phyloP scores from a whole-genome alignment of 805 yeast genomes.

The Lachancea mirantina region DNA sequence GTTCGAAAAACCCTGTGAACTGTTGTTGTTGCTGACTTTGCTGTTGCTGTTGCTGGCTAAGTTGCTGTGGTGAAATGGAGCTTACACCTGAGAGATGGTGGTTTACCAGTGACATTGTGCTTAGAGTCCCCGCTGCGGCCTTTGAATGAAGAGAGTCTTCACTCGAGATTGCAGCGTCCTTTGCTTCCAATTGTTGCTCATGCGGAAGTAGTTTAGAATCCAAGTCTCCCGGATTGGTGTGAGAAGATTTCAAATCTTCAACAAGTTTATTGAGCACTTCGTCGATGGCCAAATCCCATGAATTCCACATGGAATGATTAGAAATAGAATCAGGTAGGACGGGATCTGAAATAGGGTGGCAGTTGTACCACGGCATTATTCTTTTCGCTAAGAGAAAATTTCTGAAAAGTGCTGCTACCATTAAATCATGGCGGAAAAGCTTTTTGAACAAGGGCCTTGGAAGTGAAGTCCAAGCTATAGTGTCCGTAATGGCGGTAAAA shows the following conservation, averaged over 20 bases:
- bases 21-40: conserved; percentile 45
- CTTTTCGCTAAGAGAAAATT: conserved; percentile 88
- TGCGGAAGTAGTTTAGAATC: conserved; percentile 23
- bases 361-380: conserved; percentile 86
- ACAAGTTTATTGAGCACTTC: conserved; percentile 76
- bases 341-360: conserved; percentile 93
- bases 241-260: conserved; percentile 34
- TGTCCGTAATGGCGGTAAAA: conserved; percentile 94
- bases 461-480: conserved; percentile 93
- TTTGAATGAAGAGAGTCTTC: conserved; percentile 25
- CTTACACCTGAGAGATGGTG: conserved; percentile 9
- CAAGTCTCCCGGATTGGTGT: conserved; percentile 22
- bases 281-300: conserved; percentile 96
- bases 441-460: conserved; percentile 84
- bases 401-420: conserved; percentile 93
- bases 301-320: conserved; percentile 91
- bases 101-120: conserved; percentile 32
- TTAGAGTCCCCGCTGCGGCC: conserved; percentile 29
- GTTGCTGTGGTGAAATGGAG: conserved; percentile 9
- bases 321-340: conserved; percentile 76
- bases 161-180: conserved; percentile 9
- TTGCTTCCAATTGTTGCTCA: conserved; percentile 19
- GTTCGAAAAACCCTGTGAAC: conserved; percentile 92
- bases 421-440: conserved; percentile 86
- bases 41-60: conserved; percentile 11